Evolutionary conservation across 2,329 filamentous ascomycete genomes (phyloP).

Genomic region (Alternaria alternata): DNA sequence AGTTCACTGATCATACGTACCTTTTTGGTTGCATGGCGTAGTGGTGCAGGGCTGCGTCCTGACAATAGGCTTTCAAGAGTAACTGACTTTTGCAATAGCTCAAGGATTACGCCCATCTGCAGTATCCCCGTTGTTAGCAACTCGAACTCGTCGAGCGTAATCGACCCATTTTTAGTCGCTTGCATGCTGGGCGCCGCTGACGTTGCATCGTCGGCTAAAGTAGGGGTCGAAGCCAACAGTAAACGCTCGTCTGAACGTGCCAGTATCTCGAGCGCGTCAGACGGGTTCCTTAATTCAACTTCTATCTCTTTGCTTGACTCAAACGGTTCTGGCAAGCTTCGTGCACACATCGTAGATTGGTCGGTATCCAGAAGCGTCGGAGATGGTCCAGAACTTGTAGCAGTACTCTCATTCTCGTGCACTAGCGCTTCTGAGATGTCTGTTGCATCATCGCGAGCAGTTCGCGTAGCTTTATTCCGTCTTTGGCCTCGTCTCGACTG

Average conservation of each 20-base stretch:
- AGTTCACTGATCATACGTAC: too few species aligned
- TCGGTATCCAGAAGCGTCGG: background rate
- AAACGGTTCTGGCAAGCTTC: background rate
- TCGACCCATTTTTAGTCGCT: background rate
- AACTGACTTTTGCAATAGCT: background rate
- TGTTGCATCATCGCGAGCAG: background rate
- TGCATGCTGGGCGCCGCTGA: background rate
- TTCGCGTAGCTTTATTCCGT: background rate
- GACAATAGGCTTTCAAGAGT: background rate
- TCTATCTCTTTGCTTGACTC: background rate
- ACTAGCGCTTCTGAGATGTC: background rate
- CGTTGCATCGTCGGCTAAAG: background rate
- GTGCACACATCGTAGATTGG: background rate
- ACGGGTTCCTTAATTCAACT: background rate
- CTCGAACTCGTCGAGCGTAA: background rate
- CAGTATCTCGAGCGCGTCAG: background rate
- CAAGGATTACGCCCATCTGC: background rate
- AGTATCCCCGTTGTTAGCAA: background rate
- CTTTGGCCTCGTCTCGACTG: background rate
- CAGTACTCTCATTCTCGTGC: background rate
- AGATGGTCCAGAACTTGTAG: background rate
- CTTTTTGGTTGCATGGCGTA: too few species aligned
- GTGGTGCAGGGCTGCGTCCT: too few species aligned
- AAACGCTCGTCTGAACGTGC: background rate
- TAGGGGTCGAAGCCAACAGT: background rate